These are phyloP conservation scores for Vigna unguiculata DNA, from an alignment of 306 rosid species.

Conservation along the genomic window DNA sequence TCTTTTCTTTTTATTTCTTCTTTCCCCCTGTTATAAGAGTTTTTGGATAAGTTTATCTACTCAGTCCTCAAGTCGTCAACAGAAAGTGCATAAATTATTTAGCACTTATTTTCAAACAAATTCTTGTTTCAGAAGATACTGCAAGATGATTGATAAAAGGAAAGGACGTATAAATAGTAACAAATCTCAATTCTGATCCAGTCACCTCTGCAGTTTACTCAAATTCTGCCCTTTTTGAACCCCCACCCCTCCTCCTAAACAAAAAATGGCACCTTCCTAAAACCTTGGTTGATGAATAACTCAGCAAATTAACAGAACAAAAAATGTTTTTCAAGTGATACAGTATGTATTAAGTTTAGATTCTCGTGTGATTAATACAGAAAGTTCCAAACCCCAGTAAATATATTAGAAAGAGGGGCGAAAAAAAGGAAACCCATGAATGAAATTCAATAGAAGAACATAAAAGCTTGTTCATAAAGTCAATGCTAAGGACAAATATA, in stretches of 20 bases:
- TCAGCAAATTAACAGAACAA: background rate
- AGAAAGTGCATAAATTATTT: background rate
- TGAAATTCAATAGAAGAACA: constrained; percentile 3
- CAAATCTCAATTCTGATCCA: constrained; percentile 7
- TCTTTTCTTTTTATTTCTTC: no score
- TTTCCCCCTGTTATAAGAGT: background rate
- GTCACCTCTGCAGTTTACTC: background rate
- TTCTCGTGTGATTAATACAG: constrained; percentile 20
- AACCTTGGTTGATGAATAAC: constrained; percentile 3
- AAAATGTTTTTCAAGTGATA: background rate
- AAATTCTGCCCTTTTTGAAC: background rate
- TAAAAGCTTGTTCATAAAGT: background rate
- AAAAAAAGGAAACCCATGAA: background rate
- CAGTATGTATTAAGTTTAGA: background rate
- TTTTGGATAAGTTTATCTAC: background rate
- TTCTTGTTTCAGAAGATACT: constrained; percentile 10
- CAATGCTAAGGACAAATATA: background rate
- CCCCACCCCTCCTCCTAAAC: background rate
- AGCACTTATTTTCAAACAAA: background rate
- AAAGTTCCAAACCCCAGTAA: background rate
- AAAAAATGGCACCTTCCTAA: background rate
- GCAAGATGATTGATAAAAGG: background rate
- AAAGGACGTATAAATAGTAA: constrained; percentile 13
- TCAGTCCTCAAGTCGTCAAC: background rate
- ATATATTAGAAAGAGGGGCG: background rate